Evolutionary conservation across 768 basidiomycete genomes (phyloP).

Genomic region (Russula virescens): DNA sequence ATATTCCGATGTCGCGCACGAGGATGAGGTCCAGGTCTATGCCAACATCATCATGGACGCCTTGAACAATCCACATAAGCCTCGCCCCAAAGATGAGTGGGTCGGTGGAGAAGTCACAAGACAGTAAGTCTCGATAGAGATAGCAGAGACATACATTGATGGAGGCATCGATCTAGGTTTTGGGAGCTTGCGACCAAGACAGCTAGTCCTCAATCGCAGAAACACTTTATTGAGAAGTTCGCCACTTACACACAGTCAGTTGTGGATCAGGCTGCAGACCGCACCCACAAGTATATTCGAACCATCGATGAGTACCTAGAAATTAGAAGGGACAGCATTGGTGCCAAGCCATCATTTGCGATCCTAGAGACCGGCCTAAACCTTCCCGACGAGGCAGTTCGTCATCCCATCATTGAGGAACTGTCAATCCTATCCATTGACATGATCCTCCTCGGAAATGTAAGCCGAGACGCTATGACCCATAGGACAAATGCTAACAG

Average conservation of each 20-base stretch:
- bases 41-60: conserved; percentile 27
- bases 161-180: conserved; percentile 16
- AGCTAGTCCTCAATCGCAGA: conserved; percentile 19
- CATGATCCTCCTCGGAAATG: conserved; percentile 24
- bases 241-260: conserved; percentile 20
- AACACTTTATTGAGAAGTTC: conserved; percentile 24
- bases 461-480: neutral
- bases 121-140: conserved; percentile 19
- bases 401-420: conserved; percentile 15
- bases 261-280: conserved; percentile 22
- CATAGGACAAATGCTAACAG: neutral
- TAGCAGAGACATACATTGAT: neutral
- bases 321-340: conserved; percentile 22
- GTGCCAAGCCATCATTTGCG: conserved; percentile 23
- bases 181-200: conserved; percentile 26
- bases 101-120: conserved; percentile 26
- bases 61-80: conserved; percentile 24
- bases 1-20: conserved; percentile 25
- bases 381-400: conserved; percentile 20
- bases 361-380: conserved; percentile 20
- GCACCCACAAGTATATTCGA: conserved; percentile 18
- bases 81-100: conserved; percentile 24
- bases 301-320: conserved; percentile 21
- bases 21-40: conserved; percentile 19
- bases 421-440: conserved; percentile 19